A percentile compares a stretch with the other conserved stretches of the same genome.
Evolutionary conservation across 2,329 filamentous ascomycete species (phyloP).

Genomic region (Elsinoe australis): DNA sequence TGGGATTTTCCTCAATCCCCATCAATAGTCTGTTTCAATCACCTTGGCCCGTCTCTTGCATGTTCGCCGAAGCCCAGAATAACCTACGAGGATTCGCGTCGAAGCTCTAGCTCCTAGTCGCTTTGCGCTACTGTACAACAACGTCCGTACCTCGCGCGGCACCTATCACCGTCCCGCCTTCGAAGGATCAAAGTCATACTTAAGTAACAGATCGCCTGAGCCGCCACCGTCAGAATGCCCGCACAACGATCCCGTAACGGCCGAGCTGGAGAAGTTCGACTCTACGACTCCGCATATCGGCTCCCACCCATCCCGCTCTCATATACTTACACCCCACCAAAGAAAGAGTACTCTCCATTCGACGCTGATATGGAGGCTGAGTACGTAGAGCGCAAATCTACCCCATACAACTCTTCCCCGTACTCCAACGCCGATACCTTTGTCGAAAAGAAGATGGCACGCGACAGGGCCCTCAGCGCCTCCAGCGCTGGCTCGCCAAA

Average conservation of each 20-base stretch:
- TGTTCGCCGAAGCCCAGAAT: no score
- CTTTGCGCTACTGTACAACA: not conserved
- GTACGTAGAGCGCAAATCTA: constrained; percentile 10
- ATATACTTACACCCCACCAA: constrained; percentile 7
- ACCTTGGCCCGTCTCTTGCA: not conserved
- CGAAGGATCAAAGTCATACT: constrained; percentile 1
- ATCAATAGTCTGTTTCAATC: not conserved
- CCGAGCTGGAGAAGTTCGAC: constrained; percentile 8
- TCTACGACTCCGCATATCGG: constrained; percentile 10
- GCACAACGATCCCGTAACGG: not conserved
- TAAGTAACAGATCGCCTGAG: constrained; percentile 4
- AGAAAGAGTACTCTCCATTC: constrained; percentile 5
- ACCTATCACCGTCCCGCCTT: not conserved
- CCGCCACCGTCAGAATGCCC: constrained; percentile 6
- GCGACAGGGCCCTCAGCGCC: constrained; percentile 12
- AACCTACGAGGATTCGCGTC: not conserved
- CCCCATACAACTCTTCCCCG: constrained; percentile 5
- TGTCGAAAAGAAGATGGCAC: constrained; percentile 19
- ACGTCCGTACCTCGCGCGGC: not conserved
- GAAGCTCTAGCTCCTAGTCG: not conserved
- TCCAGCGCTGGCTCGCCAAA: constrained; percentile 8
- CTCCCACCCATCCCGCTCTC: constrained; percentile 12
- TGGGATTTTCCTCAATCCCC: constrained; percentile 1
- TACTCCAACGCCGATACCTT: constrained; percentile 16
- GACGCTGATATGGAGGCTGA: constrained; percentile 9